A percentile compares a stretch with the other conserved stretches of the same genome.
Conservation (phyloP, 495 filamentous ascomycete genomes). For the Neurospora hispaniola region DNA sequence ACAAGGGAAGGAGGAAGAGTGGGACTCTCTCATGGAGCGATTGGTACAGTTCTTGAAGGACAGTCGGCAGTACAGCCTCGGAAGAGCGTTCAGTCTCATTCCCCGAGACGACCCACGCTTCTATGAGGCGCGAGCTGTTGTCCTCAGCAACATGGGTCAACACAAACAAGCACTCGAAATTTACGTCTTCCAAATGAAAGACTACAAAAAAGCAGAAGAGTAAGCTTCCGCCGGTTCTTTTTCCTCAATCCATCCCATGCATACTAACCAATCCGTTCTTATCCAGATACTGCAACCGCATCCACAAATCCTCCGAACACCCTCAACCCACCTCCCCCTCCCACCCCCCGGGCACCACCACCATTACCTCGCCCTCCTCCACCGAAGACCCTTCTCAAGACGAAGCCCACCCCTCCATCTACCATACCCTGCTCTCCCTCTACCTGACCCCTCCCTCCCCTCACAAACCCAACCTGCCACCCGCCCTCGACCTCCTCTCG, state of each 20-base stretch:
- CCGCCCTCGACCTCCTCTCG: conserved; percentile 78
- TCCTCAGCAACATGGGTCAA: conserved; percentile 90
- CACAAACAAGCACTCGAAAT: conserved; percentile 91
- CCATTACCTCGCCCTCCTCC: conserved; percentile 14
- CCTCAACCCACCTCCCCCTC: conserved; percentile 22
- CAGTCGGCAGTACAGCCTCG: conserved; percentile 70
- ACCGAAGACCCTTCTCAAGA: conserved; percentile 37
- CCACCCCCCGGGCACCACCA: not conserved
- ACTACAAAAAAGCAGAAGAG: conserved; percentile 88
- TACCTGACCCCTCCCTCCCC: conserved; percentile 77
- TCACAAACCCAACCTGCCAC: conserved; percentile 59
- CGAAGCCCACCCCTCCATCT: conserved; percentile 60
- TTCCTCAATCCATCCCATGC: not conserved
- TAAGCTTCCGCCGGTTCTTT: conserved; percentile 28
- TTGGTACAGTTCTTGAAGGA: conserved; percentile 64
- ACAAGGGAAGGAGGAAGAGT: conserved; percentile 27
- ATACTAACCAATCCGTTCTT: not conserved
- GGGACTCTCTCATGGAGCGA: conserved; percentile 47
- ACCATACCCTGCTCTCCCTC: conserved; percentile 79
- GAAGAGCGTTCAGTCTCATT: conserved; percentile 61
- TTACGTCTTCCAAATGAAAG: conserved; percentile 87
- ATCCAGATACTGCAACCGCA: conserved; percentile 74
- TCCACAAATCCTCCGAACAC: conserved; percentile 50
- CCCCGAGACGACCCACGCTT: conserved; percentile 75
- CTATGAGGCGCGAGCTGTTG: conserved; percentile 82